These are phyloP conservation scores for Sporodiniella umbellata DNA, from an alignment of 371 early-diverging fungal species.

Conservation along the genomic window DNA sequence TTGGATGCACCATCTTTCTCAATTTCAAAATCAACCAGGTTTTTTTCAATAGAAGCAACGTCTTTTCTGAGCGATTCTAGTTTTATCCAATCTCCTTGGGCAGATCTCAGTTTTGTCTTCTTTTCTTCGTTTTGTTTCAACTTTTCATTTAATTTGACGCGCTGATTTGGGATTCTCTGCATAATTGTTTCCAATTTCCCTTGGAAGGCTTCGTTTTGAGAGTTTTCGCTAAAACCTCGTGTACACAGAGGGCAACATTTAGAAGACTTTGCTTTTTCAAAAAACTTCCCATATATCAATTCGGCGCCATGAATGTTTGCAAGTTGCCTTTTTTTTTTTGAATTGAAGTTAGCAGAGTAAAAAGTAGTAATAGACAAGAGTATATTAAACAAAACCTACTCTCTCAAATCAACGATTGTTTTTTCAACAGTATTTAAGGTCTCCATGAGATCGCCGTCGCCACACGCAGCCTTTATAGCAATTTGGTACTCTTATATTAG, in stretches of 20 bases:
- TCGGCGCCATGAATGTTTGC: constrained; percentile 35
- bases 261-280: constrained; percentile 38
- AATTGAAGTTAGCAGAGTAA: too few species aligned
- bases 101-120: constrained; percentile 15
- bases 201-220: constrained; percentile 51
- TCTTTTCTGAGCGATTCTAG: constrained; percentile 13
- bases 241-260: constrained; percentile 73
- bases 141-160: constrained; percentile 27
- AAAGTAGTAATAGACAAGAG: too few species aligned
- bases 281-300: constrained; percentile 60
- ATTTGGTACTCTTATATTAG: constrained; percentile 18
- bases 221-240: constrained; percentile 49
- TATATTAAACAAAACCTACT: too few species aligned
- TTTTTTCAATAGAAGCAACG: background rate
- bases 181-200: constrained; percentile 33
- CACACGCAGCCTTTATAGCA: constrained; percentile 18
- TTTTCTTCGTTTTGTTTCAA: constrained; percentile 24
- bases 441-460: constrained; percentile 20
- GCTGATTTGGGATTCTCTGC: background rate
- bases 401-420: constrained; percentile 11
- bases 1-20: constrained; percentile 3
- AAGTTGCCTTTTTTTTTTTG: background rate
- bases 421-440: constrained; percentile 15
- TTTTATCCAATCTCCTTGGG: constrained; percentile 8
- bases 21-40: background rate